Evolutionary conservation across 257 asterid genomes (phyloP), one percentile per base, ranked within the genome.

Genomic region (Rehmannia glutinosa): DNA sequence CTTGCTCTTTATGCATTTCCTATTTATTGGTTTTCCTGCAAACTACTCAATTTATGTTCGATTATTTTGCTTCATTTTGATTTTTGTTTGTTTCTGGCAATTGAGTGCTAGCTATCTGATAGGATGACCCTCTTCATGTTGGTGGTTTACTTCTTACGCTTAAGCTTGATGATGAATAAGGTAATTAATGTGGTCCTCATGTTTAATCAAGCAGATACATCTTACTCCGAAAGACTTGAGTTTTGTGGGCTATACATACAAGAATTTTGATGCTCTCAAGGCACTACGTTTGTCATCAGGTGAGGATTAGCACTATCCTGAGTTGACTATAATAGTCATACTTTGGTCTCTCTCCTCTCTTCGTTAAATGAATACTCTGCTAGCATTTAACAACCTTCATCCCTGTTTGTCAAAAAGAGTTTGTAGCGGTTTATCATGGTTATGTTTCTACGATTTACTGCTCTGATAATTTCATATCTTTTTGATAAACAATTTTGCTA

Each of bases 231-330:
- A 86, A 75, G 97, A 91, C 75, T 62, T 91, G 79, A 91, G 84
- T 70, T 91, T 91, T 41, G 96, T 91, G 86, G 97, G 97, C 53
- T 91, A 91, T 81, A 91, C 97, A 7, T 91, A 83, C 84, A 91
- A 88, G 83, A 91, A 91, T 77, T 91, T 91, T 8, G 97, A 91
- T 68, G 97, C 96, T 64, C 84, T 88, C 77, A 91, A 91, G 85
- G 93, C 95, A 47, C 78, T 88, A 28, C 88, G 86, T 30, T 80
- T 70, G 72, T 83, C 88, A 59, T 79, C 91, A 53, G 96, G 97
- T 83, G 68, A 76, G 82, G 53, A 73, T 43, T 45, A 59, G 19
- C 63, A 16, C 62, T 38, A 8, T 11, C 62, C 39, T 42, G 13
- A 41, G 21, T 56, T 8, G 54, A 71, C 68, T 23, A 42, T 20